phyloP scores from a whole-genome alignment of 768 basidiomycete species.

The Inosperma sp. region DNA sequence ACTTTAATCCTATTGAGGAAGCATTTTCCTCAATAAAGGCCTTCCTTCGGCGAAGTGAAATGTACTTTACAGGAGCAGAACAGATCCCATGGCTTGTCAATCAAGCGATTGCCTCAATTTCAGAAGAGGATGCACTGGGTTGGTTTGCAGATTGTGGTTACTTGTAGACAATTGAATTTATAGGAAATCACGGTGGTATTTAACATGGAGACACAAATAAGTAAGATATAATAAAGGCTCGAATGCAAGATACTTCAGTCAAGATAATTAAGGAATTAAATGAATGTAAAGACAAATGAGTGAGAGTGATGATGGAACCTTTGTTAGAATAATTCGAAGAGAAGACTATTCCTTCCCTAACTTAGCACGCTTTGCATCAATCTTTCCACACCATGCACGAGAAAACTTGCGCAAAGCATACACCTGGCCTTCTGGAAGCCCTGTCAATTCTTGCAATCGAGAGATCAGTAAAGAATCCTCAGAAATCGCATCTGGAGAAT shows the following conservation, averaged over 20 bases:
- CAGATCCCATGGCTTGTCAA: constrained; percentile 17
- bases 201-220: not conserved
- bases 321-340: not conserved
- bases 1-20: constrained; percentile 33
- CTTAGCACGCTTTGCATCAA: not conserved
- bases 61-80: constrained; percentile 7
- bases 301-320: no score
- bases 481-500: not conserved
- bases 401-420: not conserved
- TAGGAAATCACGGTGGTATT: not conserved
- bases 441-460: not conserved
- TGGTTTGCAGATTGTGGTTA: constrained; percentile 17
- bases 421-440: not conserved
- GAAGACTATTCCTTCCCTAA: not conserved
- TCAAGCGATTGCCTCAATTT: constrained; percentile 14
- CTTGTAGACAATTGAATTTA: not conserved
- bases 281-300: no score
- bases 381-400: not conserved
- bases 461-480: not conserved
- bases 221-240: no score
- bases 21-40: constrained; percentile 26
- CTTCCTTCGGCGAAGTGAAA: constrained; percentile 17
- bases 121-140: constrained; percentile 11
- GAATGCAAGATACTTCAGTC: no score
- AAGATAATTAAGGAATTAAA: no score